Percentiles rank a stretch among this genome's conserved stretches.
These are phyloP conservation scores for Deinandra increscens DNA, from an alignment of 129 eudicot species.

Conservation along the genomic window DNA sequence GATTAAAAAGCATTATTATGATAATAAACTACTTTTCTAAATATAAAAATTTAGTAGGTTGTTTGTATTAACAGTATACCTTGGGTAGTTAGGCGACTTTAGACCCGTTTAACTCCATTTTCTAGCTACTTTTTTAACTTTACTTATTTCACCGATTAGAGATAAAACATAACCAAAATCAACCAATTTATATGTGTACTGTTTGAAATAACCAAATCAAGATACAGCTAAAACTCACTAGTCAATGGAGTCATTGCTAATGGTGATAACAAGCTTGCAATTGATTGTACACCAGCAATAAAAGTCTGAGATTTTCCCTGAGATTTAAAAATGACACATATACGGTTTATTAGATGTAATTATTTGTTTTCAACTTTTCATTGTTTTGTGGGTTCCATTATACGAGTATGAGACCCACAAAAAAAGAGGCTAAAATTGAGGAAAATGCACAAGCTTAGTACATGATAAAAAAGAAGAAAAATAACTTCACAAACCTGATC, in stretches of 20 bases:
- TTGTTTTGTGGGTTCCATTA: not conserved
- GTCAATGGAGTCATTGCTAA: conserved; percentile 92
- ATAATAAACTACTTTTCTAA: no score
- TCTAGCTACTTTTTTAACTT: not conserved
- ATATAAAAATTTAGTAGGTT: not conserved
- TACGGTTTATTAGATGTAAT: not conserved
- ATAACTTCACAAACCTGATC: conserved; percentile 74
- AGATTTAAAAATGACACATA: conserved; percentile 2
- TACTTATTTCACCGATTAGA: not conserved
- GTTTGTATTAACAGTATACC: not conserved
- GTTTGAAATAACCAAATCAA: not conserved
- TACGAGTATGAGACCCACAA: conserved; percentile 6
- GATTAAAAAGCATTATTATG: no score
- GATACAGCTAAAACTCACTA: conserved; percentile 47
- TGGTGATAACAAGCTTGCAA: conserved; percentile 85
- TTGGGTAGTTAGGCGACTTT: not conserved
- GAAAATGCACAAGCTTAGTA: not conserved
- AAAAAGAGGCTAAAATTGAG: not conserved
- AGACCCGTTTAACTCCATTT: conserved; percentile 1
- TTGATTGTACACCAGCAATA: conserved; percentile 87
- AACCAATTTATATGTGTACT: not conserved
- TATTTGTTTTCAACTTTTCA: no score
- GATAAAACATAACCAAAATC: not conserved
- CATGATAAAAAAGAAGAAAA: no score
- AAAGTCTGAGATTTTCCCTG: conserved; percentile 97